These are phyloP conservation scores for Sophora flavescens DNA, from an alignment of 306 rosid genomes.

Conservation along the genomic window DNA sequence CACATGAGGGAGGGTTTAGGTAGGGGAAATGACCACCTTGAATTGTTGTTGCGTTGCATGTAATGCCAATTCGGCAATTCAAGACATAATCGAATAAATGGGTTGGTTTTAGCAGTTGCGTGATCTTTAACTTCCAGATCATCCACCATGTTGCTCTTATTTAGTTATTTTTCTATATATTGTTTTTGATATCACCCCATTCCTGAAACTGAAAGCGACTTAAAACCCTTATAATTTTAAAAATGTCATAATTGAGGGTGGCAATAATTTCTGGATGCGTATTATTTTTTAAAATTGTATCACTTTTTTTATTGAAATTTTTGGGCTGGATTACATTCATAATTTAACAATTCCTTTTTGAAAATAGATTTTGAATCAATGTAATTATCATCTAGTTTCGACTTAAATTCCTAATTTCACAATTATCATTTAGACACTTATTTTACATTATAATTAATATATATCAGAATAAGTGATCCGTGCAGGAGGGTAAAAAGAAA, in stretches of 20 bases:
- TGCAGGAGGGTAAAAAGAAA: no score
- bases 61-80: constrained; percentile 34
- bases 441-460: no score
- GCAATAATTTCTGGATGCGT: neutral
- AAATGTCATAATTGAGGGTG: neutral
- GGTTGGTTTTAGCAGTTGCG: constrained; percentile 1
- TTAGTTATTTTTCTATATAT: neutral
- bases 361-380: no score
- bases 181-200: neutral
- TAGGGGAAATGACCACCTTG: constrained; percentile 48
- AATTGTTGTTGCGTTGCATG: constrained; percentile 31
- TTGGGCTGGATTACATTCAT: no score
- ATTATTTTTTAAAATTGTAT: neutral
- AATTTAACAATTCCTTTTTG: no score
- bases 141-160: neutral
- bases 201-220: neutral
- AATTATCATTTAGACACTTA: no score
- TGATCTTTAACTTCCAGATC: constrained; percentile 9
- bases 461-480: no score
- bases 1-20: constrained; percentile 43
- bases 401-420: no score
- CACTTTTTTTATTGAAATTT: neutral
- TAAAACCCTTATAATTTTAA: neutral
- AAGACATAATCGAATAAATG: neutral
- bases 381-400: no score